Percentiles rank a stretch among this genome's conserved stretches.
Evolutionary conservation across 164 flowering plant species (phyloP).

Genomic region (Hamamelis virginiana): DNA sequence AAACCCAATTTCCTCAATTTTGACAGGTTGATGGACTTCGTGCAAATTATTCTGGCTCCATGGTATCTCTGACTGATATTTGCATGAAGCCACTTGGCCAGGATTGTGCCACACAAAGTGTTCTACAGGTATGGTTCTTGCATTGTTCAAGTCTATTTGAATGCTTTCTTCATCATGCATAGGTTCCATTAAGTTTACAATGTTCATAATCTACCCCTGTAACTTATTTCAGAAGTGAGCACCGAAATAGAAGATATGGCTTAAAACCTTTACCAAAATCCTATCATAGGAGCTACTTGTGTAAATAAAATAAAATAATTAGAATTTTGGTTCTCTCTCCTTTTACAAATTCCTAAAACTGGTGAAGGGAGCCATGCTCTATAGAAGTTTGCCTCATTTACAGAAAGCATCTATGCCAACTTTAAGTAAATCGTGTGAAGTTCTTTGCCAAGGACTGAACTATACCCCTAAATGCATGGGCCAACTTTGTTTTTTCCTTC

Average conservation of each 20-base stretch:
- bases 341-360: not conserved
- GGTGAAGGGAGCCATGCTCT: not conserved
- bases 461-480: not conserved
- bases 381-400: not conserved
- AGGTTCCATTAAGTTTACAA: not conserved
- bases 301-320: too few relatives aligned
- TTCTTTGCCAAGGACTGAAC: not conserved
- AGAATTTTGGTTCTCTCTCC: not conserved
- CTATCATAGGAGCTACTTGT: not conserved
- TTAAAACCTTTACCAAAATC: not conserved
- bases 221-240: not conserved
- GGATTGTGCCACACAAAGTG: slow-evolving; percentile 93
- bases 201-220: not conserved
- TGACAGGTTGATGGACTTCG: slow-evolving; percentile 74
- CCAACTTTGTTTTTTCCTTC: not conserved
- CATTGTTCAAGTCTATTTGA: not conserved
- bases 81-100: slow-evolving; percentile 92
- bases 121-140: slow-evolving; percentile 65
- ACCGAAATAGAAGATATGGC: slow-evolving; percentile 2
- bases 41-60: slow-evolving; percentile 78
- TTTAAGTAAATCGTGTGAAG: not conserved
- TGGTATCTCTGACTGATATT: slow-evolving; percentile 73
- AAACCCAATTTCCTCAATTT: slow-evolving; percentile 3
- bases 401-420: not conserved
- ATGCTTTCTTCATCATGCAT: not conserved